Base-by-base conservation (phyloP, 2,329 filamentous ascomycete genomes). In the Aspergillus niger region DNA sequence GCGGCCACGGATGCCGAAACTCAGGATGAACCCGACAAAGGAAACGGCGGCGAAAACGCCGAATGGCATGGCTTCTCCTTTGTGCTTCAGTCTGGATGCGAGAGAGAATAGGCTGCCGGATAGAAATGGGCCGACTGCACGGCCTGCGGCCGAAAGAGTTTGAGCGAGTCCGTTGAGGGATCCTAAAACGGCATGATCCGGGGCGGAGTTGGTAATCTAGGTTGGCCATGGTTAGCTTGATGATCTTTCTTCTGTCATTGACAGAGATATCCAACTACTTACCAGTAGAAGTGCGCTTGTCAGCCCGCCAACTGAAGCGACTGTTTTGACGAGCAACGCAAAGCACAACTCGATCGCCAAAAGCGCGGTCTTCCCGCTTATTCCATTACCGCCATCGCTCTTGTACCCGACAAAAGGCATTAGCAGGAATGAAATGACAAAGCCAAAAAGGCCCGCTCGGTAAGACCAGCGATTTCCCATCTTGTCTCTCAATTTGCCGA, bases 91-190 rank as follows among this genome's bases (percentile, higher is more conserved):
- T 52, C 85, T 83, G 0, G 87, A 89, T 0, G 92, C 89, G 0
- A 94, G 80, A 0, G 91, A 91, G 75, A 96, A 99, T 0, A 99
- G 81, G 0, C 88, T 88, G 0, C 95, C 95, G 0, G 92, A 95
- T 0, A 96, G 80, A 66, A 98, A 93, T 0, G 95, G 95, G 0
- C 95, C 95, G 0, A 92, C 85, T 47, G 93, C 92, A 61, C 95
- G 88, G 8, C 95, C 95, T 0, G 91, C 91, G 0, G 95, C 95
- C 0, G 92, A 96, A 0, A 99, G 86, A 0, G 92, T 97, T 76
- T 99, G 95, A 0, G 95, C 95, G 32, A 98, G 85, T 8, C 95
- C 95, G 71, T 99, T 97, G 26, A 99, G 83, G 0, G 91, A 92
- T 3, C 95, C 95, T 0, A 99, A 84, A 0, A 91, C 92, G 5